phyloP scores from a whole-genome alignment of 495 filamentous ascomycete species.

The Tuber magnatum region DNA sequence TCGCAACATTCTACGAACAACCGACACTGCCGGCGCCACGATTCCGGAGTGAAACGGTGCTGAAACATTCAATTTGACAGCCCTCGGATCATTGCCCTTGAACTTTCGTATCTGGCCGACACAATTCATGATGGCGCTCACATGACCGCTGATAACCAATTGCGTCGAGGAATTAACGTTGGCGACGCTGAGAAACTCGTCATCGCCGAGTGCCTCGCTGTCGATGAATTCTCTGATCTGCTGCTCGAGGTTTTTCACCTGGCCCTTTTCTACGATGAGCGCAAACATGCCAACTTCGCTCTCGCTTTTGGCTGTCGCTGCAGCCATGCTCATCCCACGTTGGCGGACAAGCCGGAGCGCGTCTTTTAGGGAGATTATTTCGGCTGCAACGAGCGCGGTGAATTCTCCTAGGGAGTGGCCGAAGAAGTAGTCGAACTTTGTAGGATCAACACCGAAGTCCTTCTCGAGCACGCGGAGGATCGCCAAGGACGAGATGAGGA shows the following conservation, averaged over 20 bases:
- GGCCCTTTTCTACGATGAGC: conserved; percentile 72
- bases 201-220: conserved; percentile 55
- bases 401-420: conserved; percentile 97
- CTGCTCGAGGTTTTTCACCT: conserved; percentile 58
- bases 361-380: conserved; percentile 68
- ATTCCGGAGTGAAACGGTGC: conserved; percentile 89
- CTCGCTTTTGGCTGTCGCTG: conserved; percentile 58
- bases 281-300: conserved; percentile 92
- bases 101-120: conserved; percentile 85
- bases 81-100: conserved; percentile 83
- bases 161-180: conserved; percentile 96
- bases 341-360: conserved; percentile 67
- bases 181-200: conserved; percentile 80
- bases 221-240: conserved; percentile 75
- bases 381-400: conserved; percentile 75
- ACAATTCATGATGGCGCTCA: conserved; percentile 76
- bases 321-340: conserved; percentile 78
- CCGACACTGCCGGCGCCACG: conserved; percentile 73
- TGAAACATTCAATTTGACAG: conserved; percentile 78
- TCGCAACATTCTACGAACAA: conserved; percentile 60
- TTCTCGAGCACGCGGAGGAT: conserved; percentile 83
- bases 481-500: conserved; percentile 86
- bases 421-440: conserved; percentile 69
- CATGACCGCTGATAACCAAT: conserved; percentile 84
- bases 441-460: conserved; percentile 54